Base-by-base conservation (phyloP, 345 rosid genomes). In the Melastoma malabathricum region DNA sequence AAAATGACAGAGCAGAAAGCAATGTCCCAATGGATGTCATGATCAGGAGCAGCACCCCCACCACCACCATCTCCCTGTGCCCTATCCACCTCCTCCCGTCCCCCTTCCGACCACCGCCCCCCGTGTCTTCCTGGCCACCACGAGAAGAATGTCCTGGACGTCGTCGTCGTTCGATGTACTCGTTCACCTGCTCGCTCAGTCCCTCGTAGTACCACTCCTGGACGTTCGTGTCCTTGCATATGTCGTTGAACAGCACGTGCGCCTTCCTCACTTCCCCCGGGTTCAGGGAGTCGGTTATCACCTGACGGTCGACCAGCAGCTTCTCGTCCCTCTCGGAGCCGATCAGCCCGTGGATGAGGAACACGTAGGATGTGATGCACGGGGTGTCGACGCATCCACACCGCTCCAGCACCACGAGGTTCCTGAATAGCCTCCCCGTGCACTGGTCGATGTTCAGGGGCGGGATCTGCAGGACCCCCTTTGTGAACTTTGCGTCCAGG, bases 341-440 rank as follows among this genome's bases (percentile, higher is more conserved):
- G 2, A 78, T 17, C 2, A 78, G 63, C 51, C 55, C 51, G 27
- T 55, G 63, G 60, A 81, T 64, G 54, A 81, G 55, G 22, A 63
- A 1, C 0, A 57, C 80, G 20, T 78, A 78, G 0, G 84, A 75
- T 0, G 78, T 63, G 9, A 81, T 59, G 29, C 69, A 68, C 8
- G 55, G 73, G 1, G 66, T 52, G 43, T 2, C 48, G 2, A 50
- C 62, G n/a, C 64, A 20, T 1, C 52, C 48, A 1, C 64, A 48
- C 4, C 55, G 72, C 61, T 81, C 89, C 0, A 67, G 58, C 0
- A 73, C 80, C 1, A 76, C 66, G 27, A 78, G 69, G 43, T 81
- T 78, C 65, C 75, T 62, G 20, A 75, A 47, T 19, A 81, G 82
- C 15, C 31, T 65, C 61, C 71, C 82, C 1, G 78, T 72, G 18